phyloP scores from a whole-genome alignment of 768 basidiomycete species.

The Suillus sp. region DNA sequence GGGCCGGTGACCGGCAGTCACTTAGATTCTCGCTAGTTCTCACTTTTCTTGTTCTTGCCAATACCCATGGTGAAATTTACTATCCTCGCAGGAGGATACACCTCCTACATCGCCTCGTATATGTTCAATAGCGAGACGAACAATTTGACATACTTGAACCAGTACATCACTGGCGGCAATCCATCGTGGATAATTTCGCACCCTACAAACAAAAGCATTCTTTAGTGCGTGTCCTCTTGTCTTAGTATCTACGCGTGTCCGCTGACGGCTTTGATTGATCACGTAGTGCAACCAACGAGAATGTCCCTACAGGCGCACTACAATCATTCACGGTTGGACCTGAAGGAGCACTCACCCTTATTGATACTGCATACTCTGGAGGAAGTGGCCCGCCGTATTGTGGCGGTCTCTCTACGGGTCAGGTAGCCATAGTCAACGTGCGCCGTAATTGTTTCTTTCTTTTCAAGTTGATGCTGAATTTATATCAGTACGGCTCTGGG shows the following conservation, averaged over 20 bases:
- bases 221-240: slow-evolving; percentile 52
- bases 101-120: slow-evolving; percentile 62
- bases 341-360: slow-evolving; percentile 46
- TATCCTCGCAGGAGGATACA: slow-evolving; percentile 69
- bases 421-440: slow-evolving; percentile 64
- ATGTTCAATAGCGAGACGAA: slow-evolving; percentile 55
- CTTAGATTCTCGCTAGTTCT: neutral
- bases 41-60: neutral
- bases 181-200: slow-evolving; percentile 64
- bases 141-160: slow-evolving; percentile 48
- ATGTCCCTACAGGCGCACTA: slow-evolving; percentile 39
- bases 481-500: slow-evolving; percentile 51
- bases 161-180: slow-evolving; percentile 44
- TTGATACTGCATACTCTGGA: slow-evolving; percentile 50
- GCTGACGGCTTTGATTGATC: neutral
- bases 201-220: slow-evolving; percentile 56
- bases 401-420: slow-evolving; percentile 51
- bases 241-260: neutral
- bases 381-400: slow-evolving; percentile 57
- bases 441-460: slow-evolving; percentile 12
- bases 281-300: slow-evolving; percentile 62
- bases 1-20: neutral
- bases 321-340: slow-evolving; percentile 57
- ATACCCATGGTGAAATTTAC: slow-evolving; percentile 62
- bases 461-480: neutral